Percentiles rank a stretch among this genome's conserved stretches.
Conservation (phyloP, 345 rosid genomes). For the Boechera stricta region DNA sequence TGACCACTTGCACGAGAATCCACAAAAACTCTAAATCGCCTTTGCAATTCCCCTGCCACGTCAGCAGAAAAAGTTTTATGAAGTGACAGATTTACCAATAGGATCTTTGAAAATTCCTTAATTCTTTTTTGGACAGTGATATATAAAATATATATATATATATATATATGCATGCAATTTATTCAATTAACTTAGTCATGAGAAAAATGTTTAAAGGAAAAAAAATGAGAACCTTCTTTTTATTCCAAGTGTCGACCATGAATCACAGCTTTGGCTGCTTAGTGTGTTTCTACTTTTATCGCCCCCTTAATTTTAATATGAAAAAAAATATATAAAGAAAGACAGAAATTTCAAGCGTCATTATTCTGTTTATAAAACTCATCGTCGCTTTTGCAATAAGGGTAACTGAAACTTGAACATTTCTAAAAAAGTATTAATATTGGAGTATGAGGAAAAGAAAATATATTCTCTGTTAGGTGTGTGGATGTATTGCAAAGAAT, state of each 20-base stretch:
- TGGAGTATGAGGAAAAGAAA: constrained; percentile 24
- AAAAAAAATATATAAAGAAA: background rate
- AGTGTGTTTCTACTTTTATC: constrained; percentile 13
- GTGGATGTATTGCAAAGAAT: constrained; percentile 42
- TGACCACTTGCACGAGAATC: too few species aligned
- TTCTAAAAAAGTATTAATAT: constrained; percentile 1
- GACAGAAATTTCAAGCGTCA: constrained; percentile 31
- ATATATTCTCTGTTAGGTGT: constrained; percentile 41
- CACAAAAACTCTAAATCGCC: too few species aligned
- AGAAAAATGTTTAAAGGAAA: constrained; percentile 3
- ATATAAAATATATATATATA: constrained; percentile 7
- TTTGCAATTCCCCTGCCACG: too few species aligned
- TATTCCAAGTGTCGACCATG: constrained; percentile 38
- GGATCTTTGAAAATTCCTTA: constrained; percentile 19
- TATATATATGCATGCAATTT: constrained; percentile 18
- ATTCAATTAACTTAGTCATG: constrained; percentile 3
- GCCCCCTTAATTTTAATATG: background rate
- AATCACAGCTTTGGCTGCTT: constrained; percentile 34
- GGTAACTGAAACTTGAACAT: constrained; percentile 29
- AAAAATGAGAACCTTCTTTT: background rate
- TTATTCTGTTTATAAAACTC: constrained; percentile 6
- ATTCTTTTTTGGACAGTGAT: constrained; percentile 9
- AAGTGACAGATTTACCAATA: constrained; percentile 31
- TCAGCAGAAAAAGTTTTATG: background rate
- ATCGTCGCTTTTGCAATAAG: constrained; percentile 41